phyloP scores from a whole-genome alignment of 257 asterid genomes.

The Penstemon barbatus region DNA sequence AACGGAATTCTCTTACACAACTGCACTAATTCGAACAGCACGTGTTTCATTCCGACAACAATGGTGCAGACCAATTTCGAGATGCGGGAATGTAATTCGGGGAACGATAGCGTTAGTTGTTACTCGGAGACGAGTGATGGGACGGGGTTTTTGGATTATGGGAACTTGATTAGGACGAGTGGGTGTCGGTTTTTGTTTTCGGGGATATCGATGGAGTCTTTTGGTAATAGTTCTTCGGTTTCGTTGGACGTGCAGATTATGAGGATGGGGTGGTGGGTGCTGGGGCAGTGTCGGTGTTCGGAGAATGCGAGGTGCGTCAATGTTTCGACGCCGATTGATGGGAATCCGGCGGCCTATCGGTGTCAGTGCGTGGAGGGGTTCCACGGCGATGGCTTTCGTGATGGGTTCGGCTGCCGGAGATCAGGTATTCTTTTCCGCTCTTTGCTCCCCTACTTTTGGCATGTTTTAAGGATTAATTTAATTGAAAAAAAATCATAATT shows the following conservation, averaged over 20 bases:
- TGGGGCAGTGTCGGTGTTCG: constrained; percentile 61
- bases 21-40: constrained; percentile 38
- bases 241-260: constrained; percentile 64
- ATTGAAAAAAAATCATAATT: too few relatives aligned
- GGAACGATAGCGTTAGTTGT: constrained; percentile 51
- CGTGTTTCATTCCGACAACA: constrained; percentile 62
- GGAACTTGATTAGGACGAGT: constrained; percentile 26
- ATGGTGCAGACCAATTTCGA: constrained; percentile 71
- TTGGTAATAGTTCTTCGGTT: constrained; percentile 44
- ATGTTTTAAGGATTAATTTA: not conserved
- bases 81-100: constrained; percentile 45
- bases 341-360: constrained; percentile 42
- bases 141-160: constrained; percentile 46
- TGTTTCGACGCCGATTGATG: constrained; percentile 33
- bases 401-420: constrained; percentile 73
- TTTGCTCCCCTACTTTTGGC: not conserved
- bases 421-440: constrained; percentile 38
- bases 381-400: constrained; percentile 68
- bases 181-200: constrained; percentile 58
- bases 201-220: constrained; percentile 56
- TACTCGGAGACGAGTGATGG: constrained; percentile 50
- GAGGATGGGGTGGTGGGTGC: constrained; percentile 79
- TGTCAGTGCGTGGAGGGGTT: constrained; percentile 68
- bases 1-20: constrained; percentile 64
- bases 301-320: constrained; percentile 48